phyloP scores from a whole-genome alignment of 73 alveolate genomes.

The Effrenium voratum region DNA sequence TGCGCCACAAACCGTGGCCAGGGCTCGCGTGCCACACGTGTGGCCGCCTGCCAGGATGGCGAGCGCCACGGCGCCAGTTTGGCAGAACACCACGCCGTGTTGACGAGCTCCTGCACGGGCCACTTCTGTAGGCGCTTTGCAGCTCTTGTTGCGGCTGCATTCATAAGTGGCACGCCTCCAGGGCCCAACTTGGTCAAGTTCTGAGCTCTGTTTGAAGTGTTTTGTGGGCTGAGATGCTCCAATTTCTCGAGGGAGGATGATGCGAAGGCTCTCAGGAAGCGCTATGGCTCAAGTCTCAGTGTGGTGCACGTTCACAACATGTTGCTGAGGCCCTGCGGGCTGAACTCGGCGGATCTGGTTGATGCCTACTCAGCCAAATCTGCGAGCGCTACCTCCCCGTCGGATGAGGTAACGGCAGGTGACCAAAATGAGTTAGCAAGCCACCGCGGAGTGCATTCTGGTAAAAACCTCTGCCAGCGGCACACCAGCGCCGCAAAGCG shows the following conservation, averaged over 20 bases:
- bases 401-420: background rate
- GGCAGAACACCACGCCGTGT: background rate
- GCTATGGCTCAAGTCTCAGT: background rate
- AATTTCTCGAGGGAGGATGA: background rate
- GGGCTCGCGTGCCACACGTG: background rate
- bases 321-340: slow-evolving; percentile 56
- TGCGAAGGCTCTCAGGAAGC: background rate
- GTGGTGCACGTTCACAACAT: slow-evolving; percentile 11
- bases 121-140: background rate
- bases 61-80: background rate
- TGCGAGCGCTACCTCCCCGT: background rate
- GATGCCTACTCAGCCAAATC: background rate
- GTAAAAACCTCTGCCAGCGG: background rate
- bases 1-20: background rate
- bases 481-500: background rate
- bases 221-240: slow-evolving; percentile 11
- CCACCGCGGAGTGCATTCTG: slow-evolving; percentile 2
- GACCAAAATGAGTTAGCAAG: slow-evolving; percentile 16
- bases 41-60: background rate
- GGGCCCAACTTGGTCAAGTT: background rate
- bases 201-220: background rate
- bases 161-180: background rate
- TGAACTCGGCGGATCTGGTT: background rate
- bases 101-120: slow-evolving; percentile 42
- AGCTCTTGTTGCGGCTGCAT: background rate